These are phyloP conservation scores for Moricandia moricandioides DNA, from an alignment of 345 rosid genomes.

Conservation along the genomic window DNA sequence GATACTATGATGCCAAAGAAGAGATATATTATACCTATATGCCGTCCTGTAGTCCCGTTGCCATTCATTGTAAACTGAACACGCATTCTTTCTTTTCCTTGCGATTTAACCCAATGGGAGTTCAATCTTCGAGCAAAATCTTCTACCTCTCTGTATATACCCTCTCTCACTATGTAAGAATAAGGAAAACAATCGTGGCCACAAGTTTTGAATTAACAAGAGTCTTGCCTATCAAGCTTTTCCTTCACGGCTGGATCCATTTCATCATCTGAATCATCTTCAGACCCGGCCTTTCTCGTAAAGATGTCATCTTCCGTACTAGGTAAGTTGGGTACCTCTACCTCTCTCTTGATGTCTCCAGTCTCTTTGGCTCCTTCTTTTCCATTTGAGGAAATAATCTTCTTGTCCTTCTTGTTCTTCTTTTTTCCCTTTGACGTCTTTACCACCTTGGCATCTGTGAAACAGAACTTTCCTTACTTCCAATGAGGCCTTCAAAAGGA, in stretches of 20 bases:
- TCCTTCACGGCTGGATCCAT: constrained; percentile 83
- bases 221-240: constrained; percentile 68
- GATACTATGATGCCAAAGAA: constrained; percentile 9
- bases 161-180: constrained; percentile 14
- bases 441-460: constrained; percentile 64
- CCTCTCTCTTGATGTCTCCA: constrained; percentile 40
- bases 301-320: constrained; percentile 41
- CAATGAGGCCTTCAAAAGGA: constrained; percentile 43
- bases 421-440: constrained; percentile 58
- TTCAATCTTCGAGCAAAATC: constrained; percentile 88
- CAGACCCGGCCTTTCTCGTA: constrained; percentile 48
- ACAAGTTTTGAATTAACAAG: not conserved
- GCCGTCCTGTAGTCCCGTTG: constrained; percentile 48
- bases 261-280: constrained; percentile 74
- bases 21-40: constrained; percentile 43
- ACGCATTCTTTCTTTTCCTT: constrained; percentile 61
- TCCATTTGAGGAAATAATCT: constrained; percentile 41
- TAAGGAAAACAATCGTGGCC: not conserved
- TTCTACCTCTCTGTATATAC: constrained; percentile 66
- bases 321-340: constrained; percentile 44
- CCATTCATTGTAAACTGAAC: constrained; percentile 48
- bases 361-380: constrained; percentile 48
- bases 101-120: constrained; percentile 65
- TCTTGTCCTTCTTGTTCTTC: constrained; percentile 65
- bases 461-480: constrained; percentile 36